Evolutionary conservation across 345 rosid genomes (phyloP).

Genomic region (Populus nigra): DNA sequence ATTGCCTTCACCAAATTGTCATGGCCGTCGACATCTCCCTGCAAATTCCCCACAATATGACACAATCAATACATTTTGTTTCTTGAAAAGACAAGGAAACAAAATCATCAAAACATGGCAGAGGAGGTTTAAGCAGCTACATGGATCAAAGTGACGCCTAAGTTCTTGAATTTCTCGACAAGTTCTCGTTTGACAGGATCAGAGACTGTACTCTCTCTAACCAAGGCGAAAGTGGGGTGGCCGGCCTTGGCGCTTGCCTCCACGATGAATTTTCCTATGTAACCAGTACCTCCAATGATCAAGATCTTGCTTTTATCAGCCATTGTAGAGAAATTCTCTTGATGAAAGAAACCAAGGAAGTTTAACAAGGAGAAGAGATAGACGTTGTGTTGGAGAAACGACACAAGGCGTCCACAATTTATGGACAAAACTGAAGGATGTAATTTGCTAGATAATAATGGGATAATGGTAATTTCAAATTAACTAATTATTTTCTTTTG

Average conservation of each 20-base stretch:
- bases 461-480: not conserved
- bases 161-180: constrained; percentile 47
- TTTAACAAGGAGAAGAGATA: not conserved
- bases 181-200: constrained; percentile 53
- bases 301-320: constrained; percentile 64
- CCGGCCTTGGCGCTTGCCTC: constrained; percentile 59
- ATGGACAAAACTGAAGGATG: not conserved
- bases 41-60: not conserved
- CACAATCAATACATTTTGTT: not conserved
- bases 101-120: not conserved
- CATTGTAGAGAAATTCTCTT: constrained; percentile 26
- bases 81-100: not conserved
- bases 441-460: not conserved
- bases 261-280: constrained; percentile 65
- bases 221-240: constrained; percentile 60
- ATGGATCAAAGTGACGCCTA: constrained; percentile 53
- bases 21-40: constrained; percentile 41
- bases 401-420: not conserved
- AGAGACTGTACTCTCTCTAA: constrained; percentile 49
- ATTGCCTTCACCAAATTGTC: constrained; percentile 51
- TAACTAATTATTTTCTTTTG: too few species aligned
- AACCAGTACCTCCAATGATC: constrained; percentile 71
- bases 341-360: not conserved
- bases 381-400: not conserved
- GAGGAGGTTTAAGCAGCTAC: constrained; percentile 7